These are phyloP conservation scores for Pseudomassariella vexata DNA, from an alignment of 2,329 filamentous ascomycete genomes.

Conservation along the genomic window DNA sequence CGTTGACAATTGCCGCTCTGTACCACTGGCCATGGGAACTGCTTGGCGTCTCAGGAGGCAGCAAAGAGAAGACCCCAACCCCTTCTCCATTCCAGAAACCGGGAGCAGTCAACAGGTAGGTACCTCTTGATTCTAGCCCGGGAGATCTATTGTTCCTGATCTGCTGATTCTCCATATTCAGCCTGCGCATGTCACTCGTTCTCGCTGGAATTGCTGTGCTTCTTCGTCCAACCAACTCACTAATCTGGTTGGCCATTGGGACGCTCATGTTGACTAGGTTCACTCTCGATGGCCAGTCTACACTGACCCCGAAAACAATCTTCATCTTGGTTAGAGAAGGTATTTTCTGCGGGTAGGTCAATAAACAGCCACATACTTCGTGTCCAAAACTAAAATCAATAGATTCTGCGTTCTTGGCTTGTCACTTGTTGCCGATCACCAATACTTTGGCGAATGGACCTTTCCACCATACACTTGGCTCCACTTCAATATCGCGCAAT, in stretches of 20 bases:
- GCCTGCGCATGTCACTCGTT: slow-evolving; percentile 58
- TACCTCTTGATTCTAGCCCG: slow-evolving; percentile 5
- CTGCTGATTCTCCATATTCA: slow-evolving; percentile 20
- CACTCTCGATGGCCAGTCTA: slow-evolving; percentile 32
- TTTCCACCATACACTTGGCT: slow-evolving; percentile 85
- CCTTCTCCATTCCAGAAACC: slow-evolving; percentile 21
- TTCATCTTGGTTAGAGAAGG: slow-evolving; percentile 56
- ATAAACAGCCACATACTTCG: neutral
- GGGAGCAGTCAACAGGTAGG: slow-evolving; percentile 25
- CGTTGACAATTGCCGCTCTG: slow-evolving; percentile 73
- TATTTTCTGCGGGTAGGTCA: slow-evolving; percentile 50
- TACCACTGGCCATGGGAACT: slow-evolving; percentile 84
- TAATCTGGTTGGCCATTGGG: slow-evolving; percentile 74
- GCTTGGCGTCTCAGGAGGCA: slow-evolving; percentile 34
- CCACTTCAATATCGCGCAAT: slow-evolving; percentile 84
- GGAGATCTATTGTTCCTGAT: too few species aligned
- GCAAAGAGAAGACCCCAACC: slow-evolving; percentile 34
- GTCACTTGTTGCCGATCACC: slow-evolving; percentile 63
- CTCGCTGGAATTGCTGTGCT: slow-evolving; percentile 79
- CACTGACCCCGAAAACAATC: slow-evolving; percentile 36
- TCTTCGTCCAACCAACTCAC: slow-evolving; percentile 79
- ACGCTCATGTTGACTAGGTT: slow-evolving; percentile 42
- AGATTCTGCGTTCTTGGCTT: slow-evolving; percentile 51
- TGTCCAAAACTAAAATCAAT: slow-evolving; percentile 6
- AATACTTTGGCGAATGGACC: slow-evolving; percentile 81